Base-by-base conservation (phyloP, 164 flowering plant species). In the Warburgia ugandensis region DNA sequence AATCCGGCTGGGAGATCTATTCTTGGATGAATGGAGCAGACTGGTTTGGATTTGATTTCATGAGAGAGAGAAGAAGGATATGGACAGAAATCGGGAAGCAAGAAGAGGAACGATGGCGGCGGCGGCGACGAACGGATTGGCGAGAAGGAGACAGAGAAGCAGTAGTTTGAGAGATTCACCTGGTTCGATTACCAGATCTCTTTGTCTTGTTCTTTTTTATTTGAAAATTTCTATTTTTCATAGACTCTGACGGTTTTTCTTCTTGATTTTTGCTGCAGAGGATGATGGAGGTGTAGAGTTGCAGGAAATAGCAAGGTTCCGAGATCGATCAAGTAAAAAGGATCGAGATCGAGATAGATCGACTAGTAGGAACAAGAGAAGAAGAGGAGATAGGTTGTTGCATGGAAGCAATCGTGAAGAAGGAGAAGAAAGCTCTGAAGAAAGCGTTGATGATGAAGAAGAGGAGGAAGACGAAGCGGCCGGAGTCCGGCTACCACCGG, bases 21-120 rank as follows among this genome's bases (percentile, higher is more conserved):
- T 37, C 16, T 10, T 13, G 31, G 45, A 12, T 1, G 10, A 41
- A 19, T 21, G 19, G 21, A n/a, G n/a, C n/a, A n/a, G n/a, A n/a
- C n/a, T n/a, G n/a, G n/a, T n/a, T n/a, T n/a, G 19, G 59, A 50
- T 43, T 40, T 62, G 67, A 67, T 60, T 45, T 42, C 6, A 59
- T 29, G 36, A 35, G 40, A 27, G 26, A 40, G 22, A 26, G 28
- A 14, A 7, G 29, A 9, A 55, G 28, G 41, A 29, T 51, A 88
- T 87, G 98, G 96, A 88, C 5, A 78, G 96, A 51, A 85, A 69
- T 49, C 71, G 98, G 73, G 96, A 88, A 42, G 75, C 63, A 4
- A 72, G 95, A 54, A 73, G 95, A 61, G 73, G 73, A 26, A 63
- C 66, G 44, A 72, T 77, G 70, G 74, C 75, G 29, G 74, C 80